Evolutionary conservation across 345 rosid species (phyloP).

Genomic region (Physaria fendleri): DNA sequence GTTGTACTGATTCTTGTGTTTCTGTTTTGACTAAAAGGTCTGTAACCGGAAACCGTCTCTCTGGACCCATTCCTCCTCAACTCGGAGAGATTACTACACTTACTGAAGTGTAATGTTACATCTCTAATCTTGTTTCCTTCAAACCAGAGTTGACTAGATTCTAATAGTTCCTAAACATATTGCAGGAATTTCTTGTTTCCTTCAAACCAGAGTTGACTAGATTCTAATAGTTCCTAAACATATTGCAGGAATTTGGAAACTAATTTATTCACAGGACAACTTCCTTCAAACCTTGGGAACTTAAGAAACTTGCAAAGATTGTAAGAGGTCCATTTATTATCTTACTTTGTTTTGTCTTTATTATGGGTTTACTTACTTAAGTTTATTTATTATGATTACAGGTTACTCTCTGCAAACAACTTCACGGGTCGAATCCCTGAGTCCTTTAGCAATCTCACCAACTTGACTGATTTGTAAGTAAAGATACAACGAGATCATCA

Average conservation of each 20-base stretch:
- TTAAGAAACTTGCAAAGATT: conserved; percentile 41
- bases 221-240: neutral
- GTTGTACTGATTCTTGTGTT: neutral
- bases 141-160: neutral
- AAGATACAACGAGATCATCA: neutral
- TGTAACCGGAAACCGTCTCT: conserved; percentile 56
- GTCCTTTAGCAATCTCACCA: conserved; percentile 52
- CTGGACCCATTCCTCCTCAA: conserved; percentile 55
- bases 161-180: neutral
- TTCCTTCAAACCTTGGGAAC: conserved; percentile 61
- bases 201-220: neutral
- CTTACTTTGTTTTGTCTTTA: neutral
- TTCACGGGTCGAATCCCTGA: conserved; percentile 68
- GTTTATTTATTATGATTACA: conserved; percentile 29
- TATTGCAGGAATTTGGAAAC: conserved; percentile 50
- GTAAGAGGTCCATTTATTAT: conserved; percentile 36
- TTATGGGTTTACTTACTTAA: neutral
- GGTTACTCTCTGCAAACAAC: conserved; percentile 68
- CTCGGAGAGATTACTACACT: conserved; percentile 54
- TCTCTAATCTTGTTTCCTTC: neutral
- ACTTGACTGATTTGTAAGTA: conserved; percentile 71
- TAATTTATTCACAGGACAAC: conserved; percentile 55
- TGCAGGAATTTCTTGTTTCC: conserved; percentile 40
- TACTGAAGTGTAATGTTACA: conserved; percentile 47
- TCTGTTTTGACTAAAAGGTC: conserved; percentile 33